A percentile compares a stretch with the other conserved stretches of the same genome.
Evolutionary conservation across 2,329 filamentous ascomycete genomes (phyloP).

Genomic region (Ambrosiella beaveri): DNA sequence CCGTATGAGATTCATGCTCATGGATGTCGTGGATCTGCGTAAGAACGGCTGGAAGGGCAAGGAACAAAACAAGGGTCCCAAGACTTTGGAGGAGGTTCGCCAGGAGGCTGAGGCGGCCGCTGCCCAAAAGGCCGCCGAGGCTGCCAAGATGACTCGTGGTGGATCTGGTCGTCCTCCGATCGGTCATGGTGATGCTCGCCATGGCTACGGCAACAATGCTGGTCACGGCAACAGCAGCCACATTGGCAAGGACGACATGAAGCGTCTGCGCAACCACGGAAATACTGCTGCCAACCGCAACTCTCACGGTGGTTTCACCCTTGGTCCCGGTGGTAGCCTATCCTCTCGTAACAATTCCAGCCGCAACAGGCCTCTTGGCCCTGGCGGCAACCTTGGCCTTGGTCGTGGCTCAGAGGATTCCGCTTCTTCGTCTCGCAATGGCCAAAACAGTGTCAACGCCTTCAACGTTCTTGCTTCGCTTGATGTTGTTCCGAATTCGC

Average conservation of each 20-base stretch:
- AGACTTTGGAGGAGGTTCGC: conserved; percentile 87
- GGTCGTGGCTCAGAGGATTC: conserved; percentile 69
- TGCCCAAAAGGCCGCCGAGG: conserved; percentile 51
- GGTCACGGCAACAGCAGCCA: conserved; percentile 64
- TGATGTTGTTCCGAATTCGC: conserved; percentile 50
- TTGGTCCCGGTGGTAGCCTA: conserved; percentile 79
- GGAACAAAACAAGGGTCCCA: conserved; percentile 82
- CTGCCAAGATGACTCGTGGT: conserved; percentile 41
- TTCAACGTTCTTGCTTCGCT: conserved; percentile 60
- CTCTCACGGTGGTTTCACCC: conserved; percentile 43
- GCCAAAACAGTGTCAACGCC: conserved; percentile 62
- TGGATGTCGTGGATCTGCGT: conserved; percentile 83
- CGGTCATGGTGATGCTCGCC: conserved; percentile 70
- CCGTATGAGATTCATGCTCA: conserved; percentile 87
- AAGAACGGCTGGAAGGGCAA: conserved; percentile 66
- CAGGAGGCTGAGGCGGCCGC: conserved; percentile 62
- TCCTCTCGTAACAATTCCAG: conserved; percentile 82
- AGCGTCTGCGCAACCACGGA: conserved; percentile 48
- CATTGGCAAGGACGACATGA: conserved; percentile 80
- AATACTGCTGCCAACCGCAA: conserved; percentile 29
- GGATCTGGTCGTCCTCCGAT: conserved; percentile 48
- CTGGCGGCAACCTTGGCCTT: conserved; percentile 57
- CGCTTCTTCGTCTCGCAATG: conserved; percentile 70
- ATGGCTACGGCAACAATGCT: conserved; percentile 40
- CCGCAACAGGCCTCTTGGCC: conserved; percentile 32